Evolutionary conservation across 2,329 filamentous ascomycete genomes (phyloP).

Genomic region (Fusarium sp.): DNA sequence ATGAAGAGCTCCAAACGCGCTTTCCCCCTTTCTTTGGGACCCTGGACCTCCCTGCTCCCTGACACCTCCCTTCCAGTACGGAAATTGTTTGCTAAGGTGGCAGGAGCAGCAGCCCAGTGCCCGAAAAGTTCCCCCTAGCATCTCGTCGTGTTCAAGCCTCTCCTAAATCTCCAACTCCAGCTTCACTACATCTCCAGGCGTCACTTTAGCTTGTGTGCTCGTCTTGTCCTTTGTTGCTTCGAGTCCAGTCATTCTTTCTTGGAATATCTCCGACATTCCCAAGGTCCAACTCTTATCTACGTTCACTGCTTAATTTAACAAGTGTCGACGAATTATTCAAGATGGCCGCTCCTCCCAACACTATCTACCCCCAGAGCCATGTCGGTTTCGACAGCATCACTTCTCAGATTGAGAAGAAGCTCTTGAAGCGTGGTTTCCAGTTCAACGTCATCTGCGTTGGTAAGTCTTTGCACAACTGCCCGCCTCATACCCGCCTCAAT

Average conservation of each 20-base stretch:
- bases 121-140: conserved; percentile 55
- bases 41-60: conserved; percentile 50
- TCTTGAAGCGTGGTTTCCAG: conserved; percentile 99
- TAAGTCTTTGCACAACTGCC: conserved; percentile 63
- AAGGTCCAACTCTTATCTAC: conserved; percentile 45
- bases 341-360: conserved; percentile 71
- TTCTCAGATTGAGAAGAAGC: conserved; percentile 98
- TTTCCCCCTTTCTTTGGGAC: conserved; percentile 58
- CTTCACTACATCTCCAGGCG: conserved; percentile 42
- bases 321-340: conserved; percentile 48
- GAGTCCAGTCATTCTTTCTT: conserved; percentile 44
- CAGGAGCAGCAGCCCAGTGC: conserved; percentile 51
- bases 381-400: conserved; percentile 99
- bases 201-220: conserved; percentile 42
- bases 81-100: conserved; percentile 63
- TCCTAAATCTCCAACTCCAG: conserved; percentile 47
- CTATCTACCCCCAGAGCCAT: conserved; percentile 93
- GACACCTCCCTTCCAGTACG: conserved; percentile 51
- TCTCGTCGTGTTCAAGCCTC: conserved; percentile 41
- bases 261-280: conserved; percentile 43
- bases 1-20: conserved; percentile 49
- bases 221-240: conserved; percentile 32
- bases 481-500: conserved; percentile 8
- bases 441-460: conserved; percentile 99
- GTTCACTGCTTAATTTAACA: conserved; percentile 48